Conservation (phyloP, 2,329 filamentous ascomycete species). For the Penicillium aurantiogriseum region DNA sequence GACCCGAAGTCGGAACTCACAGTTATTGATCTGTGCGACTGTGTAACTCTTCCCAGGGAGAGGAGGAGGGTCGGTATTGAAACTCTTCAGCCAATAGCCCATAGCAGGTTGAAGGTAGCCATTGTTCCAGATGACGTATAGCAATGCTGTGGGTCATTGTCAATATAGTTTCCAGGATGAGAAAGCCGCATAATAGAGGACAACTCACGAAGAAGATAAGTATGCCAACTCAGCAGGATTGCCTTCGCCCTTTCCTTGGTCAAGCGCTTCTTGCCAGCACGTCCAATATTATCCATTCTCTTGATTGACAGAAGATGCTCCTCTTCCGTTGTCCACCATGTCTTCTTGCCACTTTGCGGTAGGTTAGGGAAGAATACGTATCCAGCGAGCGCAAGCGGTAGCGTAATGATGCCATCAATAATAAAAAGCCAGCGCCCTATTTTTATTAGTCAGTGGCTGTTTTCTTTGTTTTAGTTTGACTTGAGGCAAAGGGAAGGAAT, state of each 20-base stretch:
- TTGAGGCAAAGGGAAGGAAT: neutral
- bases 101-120: conserved; percentile 36
- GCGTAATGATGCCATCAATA: conserved; percentile 27
- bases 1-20: conserved; percentile 21
- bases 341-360: conserved; percentile 22
- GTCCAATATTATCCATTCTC: conserved; percentile 38
- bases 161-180: neutral
- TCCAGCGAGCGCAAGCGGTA: conserved; percentile 25
- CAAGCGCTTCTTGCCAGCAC: conserved; percentile 40
- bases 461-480: neutral
- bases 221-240: conserved; percentile 43
- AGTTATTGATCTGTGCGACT: conserved; percentile 37
- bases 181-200: neutral
- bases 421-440: conserved; percentile 30
- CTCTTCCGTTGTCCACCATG: conserved; percentile 26
- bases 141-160: conserved; percentile 20
- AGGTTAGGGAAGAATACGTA: conserved; percentile 25
- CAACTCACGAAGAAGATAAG: conserved; percentile 37
- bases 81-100: conserved; percentile 47
- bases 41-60: conserved; percentile 37
- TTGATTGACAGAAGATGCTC: conserved; percentile 26
- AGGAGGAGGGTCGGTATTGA: conserved; percentile 36
- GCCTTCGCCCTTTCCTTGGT: conserved; percentile 33
- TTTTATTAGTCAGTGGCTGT: neutral
- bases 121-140: conserved; percentile 45